Evolutionary conservation across 352 stramenopile species (phyloP), one percentile per base, ranked within the genome.

Genomic region (Peronospora destructor): DNA sequence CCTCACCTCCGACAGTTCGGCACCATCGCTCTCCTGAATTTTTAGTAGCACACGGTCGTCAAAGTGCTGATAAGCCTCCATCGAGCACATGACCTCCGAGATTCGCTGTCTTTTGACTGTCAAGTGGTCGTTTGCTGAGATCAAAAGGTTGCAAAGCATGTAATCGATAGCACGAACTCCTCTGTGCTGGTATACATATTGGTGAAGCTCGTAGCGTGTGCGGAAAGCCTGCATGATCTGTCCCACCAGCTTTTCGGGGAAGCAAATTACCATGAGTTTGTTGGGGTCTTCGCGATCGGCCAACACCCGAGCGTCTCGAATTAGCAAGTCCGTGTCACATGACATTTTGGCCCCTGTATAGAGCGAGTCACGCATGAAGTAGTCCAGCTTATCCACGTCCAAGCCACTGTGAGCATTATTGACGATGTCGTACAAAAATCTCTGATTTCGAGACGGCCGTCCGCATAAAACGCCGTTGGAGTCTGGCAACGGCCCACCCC

Each of bases 341-440:
- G 67, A 82, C 26, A 79, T 69, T 56, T 87, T 86, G 2, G 76
- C 78, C 3, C 85, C 85, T 0, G 84, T 87, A 25, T 92, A 73
- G 6, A 71, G 56, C 0, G 80, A 77, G 41, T 96, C 87, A 6
- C 87, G 77, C 59, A 91, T 71, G 38, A 95, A 93, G 43, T 96
- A 96, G 50, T 95, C 87, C 1, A 96, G 64, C 55, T 95, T 96
- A 66, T 95, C 87, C 6, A 94, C 84, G 36, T 96, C 87, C 0
- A 96, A 59, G 9, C 83, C 84, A 34, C 78, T 94, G 12, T 79
- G 65, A 2, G 82, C 63, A 51, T 96, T 96, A 48, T 92, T 94
- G 19, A 96, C 84, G 47, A 96, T 79, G 51, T 94, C 76, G 58
- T 95, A 96, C 30, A 95, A 46, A 43, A 94, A 96, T 1, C 50